Percentiles rank a stretch among this genome's conserved stretches.
phyloP scores from a whole-genome alignment of 495 filamentous ascomycete genomes.

The Penicillium soppii region DNA sequence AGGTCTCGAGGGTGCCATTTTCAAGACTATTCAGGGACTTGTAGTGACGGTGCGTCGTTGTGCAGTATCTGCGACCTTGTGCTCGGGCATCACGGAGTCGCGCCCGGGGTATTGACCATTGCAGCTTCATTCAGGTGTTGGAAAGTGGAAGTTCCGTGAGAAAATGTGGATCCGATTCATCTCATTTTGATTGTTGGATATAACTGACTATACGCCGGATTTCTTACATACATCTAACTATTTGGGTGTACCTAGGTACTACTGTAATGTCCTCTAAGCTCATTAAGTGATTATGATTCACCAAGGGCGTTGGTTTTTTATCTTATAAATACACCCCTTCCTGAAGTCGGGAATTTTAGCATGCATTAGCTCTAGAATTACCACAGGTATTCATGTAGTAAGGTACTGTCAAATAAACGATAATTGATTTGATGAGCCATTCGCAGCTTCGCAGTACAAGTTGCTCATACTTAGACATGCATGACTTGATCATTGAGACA shows the following conservation, averaged over 20 bases:
- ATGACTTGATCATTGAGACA: slow-evolving; percentile 75
- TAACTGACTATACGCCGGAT: no score
- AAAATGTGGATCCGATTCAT: no score
- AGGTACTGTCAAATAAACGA: slow-evolving; percentile 72
- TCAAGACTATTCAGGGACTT: slow-evolving; percentile 30
- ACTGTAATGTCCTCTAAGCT: no score
- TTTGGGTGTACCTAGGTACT: no score
- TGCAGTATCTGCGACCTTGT: slow-evolving; percentile 18
- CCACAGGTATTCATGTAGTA: slow-evolving; percentile 71
- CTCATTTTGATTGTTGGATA: no score
- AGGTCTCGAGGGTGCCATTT: slow-evolving; percentile 38
- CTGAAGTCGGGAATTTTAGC: slow-evolving; percentile 62
- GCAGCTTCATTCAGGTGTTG: slow-evolving; percentile 30
- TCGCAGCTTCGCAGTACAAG: slow-evolving; percentile 68
- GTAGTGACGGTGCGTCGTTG: slow-evolving; percentile 18
- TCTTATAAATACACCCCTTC: slow-evolving; percentile 70
- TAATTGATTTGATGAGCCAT: slow-evolving; percentile 73
- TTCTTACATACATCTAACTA: no score
- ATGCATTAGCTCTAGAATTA: slow-evolving; percentile 78
- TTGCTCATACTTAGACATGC: slow-evolving; percentile 72
- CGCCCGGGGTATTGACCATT: slow-evolving; percentile 21
- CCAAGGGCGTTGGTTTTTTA: slow-evolving; percentile 67
- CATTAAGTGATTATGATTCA: slow-evolving; percentile 66
- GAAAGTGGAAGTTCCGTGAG: background rate
- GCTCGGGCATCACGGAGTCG: slow-evolving; percentile 3